Evolutionary conservation across 805 yeast species (phyloP).

Genomic region (Gaillardinia entomophila): DNA sequence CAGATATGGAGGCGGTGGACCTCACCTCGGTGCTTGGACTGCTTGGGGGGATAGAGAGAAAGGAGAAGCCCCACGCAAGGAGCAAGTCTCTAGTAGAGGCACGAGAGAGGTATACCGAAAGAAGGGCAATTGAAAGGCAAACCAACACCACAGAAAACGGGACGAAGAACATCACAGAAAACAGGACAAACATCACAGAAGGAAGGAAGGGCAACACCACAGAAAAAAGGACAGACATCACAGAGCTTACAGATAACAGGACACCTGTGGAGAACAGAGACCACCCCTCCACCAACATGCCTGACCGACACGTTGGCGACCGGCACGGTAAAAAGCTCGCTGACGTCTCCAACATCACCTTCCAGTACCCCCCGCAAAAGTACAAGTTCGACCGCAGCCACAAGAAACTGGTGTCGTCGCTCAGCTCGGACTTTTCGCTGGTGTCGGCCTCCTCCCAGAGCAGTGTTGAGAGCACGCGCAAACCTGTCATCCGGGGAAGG

Average conservation of each 20-base stretch:
- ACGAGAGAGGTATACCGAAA: too few relatives aligned
- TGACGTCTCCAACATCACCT: constrained; percentile 18
- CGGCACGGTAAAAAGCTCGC: constrained; percentile 5
- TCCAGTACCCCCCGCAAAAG: constrained; percentile 35
- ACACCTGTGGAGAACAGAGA: not conserved
- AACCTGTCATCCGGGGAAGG: constrained; percentile 46
- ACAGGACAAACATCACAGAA: too few relatives aligned
- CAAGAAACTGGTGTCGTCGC: not conserved
- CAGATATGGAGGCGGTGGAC: constrained; percentile 15
- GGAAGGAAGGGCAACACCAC: too few relatives aligned
- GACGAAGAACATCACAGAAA: too few relatives aligned
- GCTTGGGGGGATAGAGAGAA: too few relatives aligned
- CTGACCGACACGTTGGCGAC: not conserved
- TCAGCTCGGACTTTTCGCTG: not conserved
- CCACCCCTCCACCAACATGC: not conserved
- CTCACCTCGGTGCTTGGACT: too few relatives aligned
- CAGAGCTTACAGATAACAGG: too few relatives aligned
- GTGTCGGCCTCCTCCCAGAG: constrained; percentile 1
- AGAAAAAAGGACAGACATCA: too few relatives aligned
- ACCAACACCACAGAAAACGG: too few relatives aligned
- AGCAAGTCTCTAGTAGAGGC: too few relatives aligned
- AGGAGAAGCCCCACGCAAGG: too few relatives aligned
- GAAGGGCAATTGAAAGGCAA: too few relatives aligned
- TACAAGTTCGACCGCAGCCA: constrained; percentile 17
- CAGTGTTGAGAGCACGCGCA: constrained; percentile 13